Evolutionary conservation across 1,284 basidiomycete species (phyloP).

Genomic region (Schizopora paradoxa): DNA sequence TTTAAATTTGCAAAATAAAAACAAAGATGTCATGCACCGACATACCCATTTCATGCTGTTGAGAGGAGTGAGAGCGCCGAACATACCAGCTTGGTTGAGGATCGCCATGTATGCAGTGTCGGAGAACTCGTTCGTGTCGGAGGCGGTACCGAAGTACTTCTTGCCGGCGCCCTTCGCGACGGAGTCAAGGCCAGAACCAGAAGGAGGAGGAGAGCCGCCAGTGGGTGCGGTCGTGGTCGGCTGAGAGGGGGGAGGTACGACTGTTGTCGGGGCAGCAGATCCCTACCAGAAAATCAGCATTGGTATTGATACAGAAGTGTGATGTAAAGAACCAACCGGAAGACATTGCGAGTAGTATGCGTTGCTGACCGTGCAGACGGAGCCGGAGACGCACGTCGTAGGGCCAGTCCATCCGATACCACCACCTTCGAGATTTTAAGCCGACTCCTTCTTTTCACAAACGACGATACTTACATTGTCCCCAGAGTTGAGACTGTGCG

Average conservation of each 20-base stretch:
- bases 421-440: conserved; percentile 23
- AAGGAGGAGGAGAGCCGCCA: conserved; percentile 4
- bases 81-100: conserved; percentile 25
- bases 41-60: conserved; percentile 37
- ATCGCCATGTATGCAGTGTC: conserved; percentile 22
- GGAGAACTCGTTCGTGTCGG: conserved; percentile 21
- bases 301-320: neutral
- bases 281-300: neutral
- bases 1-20: neutral
- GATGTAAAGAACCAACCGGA: conserved; percentile 17
- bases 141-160: conserved; percentile 24
- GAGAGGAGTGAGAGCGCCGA: conserved; percentile 33
- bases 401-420: conserved; percentile 33
- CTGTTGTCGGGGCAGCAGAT: neutral
- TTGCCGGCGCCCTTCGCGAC: conserved; percentile 23
- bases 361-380: conserved; percentile 25
- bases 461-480: conserved; percentile 28
- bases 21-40: neutral
- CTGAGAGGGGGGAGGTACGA: conserved; percentile 1
- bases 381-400: conserved; percentile 31
- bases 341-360: conserved; percentile 33
- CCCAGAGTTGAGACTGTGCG: conserved; percentile 30
- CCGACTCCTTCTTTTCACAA: neutral
- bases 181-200: conserved; percentile 15
- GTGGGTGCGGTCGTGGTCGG: conserved; percentile 10